These are phyloP conservation scores for Xylariaceae sp. DNA, from an alignment of 2,329 filamentous ascomycete genomes.

Conservation along the genomic window DNA sequence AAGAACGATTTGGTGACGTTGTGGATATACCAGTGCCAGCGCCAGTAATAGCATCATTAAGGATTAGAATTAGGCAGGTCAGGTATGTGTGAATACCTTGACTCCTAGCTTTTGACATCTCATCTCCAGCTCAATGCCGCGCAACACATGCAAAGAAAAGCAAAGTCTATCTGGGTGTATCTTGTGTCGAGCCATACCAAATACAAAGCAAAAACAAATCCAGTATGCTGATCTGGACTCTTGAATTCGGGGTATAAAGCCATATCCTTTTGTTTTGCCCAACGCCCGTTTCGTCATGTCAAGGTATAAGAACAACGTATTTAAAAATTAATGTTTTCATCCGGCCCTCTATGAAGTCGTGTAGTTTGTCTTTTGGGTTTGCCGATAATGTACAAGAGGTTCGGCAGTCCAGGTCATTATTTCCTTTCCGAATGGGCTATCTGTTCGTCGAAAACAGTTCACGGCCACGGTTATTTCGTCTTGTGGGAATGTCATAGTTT, in stretches of 20 bases:
- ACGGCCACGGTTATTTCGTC: background rate
- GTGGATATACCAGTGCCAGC: too few relatives aligned
- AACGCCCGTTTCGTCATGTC: background rate
- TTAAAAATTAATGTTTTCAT: background rate
- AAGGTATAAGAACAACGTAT: background rate
- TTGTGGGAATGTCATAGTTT: constrained; percentile 27
- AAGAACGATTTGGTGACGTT: too few relatives aligned
- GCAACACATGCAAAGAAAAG: too few relatives aligned
- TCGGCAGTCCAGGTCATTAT: constrained; percentile 5
- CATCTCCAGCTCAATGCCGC: too few relatives aligned
- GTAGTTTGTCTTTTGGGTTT: too few relatives aligned
- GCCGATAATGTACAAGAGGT: too few relatives aligned
- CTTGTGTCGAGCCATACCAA: too few relatives aligned
- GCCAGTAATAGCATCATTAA: background rate
- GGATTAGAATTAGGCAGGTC: background rate
- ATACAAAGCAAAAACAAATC: background rate
- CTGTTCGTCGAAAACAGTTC: constrained; percentile 5
- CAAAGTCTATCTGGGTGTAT: too few relatives aligned
- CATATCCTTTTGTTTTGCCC: background rate
- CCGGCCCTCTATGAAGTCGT: background rate
- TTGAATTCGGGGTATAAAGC: background rate
- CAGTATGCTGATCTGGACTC: too few relatives aligned
- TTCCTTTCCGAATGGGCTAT: constrained; percentile 8
- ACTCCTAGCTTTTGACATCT: background rate
- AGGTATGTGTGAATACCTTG: background rate